These are phyloP conservation scores for Secale cereale DNA, from an alignment of 176 grass and related monocot genomes.

Conservation along the genomic window DNA sequence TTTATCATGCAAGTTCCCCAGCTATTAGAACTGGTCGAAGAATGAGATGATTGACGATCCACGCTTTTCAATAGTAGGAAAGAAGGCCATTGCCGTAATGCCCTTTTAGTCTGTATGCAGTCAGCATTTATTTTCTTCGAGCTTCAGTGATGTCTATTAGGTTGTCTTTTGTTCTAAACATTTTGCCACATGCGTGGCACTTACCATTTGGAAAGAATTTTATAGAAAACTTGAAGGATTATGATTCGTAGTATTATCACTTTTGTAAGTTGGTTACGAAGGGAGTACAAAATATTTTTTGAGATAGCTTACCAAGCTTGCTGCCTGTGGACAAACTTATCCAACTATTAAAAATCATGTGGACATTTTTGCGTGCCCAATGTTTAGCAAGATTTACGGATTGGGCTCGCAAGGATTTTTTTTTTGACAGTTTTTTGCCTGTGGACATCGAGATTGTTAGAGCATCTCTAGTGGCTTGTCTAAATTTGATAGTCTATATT, in stretches of 20 bases:
- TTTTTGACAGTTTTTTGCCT: too few species aligned
- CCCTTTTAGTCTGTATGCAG: background rate
- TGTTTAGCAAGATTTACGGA: too few species aligned
- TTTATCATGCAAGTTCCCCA: conserved; percentile 31
- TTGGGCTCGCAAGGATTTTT: too few species aligned
- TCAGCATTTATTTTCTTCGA: background rate
- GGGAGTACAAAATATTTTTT: background rate
- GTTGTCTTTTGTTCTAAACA: background rate
- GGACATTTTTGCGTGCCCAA: too few species aligned
- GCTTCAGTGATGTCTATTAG: background rate
- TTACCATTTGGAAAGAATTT: background rate
- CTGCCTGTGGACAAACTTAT: too few species aligned
- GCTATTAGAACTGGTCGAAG: background rate
- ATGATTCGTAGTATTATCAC: background rate
- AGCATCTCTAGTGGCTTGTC: too few species aligned
- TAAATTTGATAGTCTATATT: too few species aligned
- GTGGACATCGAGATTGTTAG: too few species aligned
- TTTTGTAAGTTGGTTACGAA: background rate
- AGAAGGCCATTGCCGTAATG: conserved; percentile 28
- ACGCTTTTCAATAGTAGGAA: background rate
- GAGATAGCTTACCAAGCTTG: too few species aligned
- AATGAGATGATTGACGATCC: background rate
- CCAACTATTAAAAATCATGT: too few species aligned
- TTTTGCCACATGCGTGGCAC: too few species aligned
- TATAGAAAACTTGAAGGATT: background rate